These are phyloP conservation scores for Aquilaria agallochum DNA, from an alignment of 441 rosid species.

Conservation along the genomic window DNA sequence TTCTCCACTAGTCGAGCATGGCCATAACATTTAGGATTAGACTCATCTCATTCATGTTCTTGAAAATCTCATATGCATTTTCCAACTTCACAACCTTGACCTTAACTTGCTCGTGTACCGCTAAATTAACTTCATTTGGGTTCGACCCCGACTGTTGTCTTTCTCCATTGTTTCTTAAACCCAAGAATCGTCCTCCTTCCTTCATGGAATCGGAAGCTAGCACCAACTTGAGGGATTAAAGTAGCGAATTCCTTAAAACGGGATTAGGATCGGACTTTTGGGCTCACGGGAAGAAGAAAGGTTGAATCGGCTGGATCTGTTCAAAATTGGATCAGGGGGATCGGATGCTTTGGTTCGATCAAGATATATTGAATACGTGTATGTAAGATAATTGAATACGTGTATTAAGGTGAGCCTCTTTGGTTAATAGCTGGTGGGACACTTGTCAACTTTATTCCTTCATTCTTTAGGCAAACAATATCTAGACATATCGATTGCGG, in stretches of 20 bases:
- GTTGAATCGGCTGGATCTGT: slow-evolving; percentile 42
- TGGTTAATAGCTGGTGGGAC: too few relatives aligned
- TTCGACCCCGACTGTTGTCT: background rate
- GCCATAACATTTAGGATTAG: slow-evolving; percentile 84
- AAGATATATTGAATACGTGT: too few relatives aligned
- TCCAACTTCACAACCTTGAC: slow-evolving; percentile 21
- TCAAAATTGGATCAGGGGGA: slow-evolving; percentile 61
- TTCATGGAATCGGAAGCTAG: slow-evolving; percentile 1
- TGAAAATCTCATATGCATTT: slow-evolving; percentile 69
- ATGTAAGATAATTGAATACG: too few relatives aligned
- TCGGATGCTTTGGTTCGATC: slow-evolving; percentile 2
- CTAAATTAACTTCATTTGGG: slow-evolving; percentile 12
- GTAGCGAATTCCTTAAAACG: background rate
- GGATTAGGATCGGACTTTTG: background rate
- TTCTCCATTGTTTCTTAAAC: slow-evolving; percentile 20
- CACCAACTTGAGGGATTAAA: slow-evolving; percentile 7
- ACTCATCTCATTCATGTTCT: slow-evolving; percentile 86
- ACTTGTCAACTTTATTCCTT: too few relatives aligned
- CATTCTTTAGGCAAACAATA: too few relatives aligned
- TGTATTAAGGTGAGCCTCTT: too few relatives aligned
- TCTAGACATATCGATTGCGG: too few relatives aligned
- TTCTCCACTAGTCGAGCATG: slow-evolving; percentile 53
- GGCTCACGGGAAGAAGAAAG: slow-evolving; percentile 6
- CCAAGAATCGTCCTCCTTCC: slow-evolving; percentile 34
- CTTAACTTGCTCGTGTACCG: slow-evolving; percentile 8